These are phyloP conservation scores for Pichia phayaonensis DNA, from an alignment of 805 yeast genomes.

Conservation along the genomic window DNA sequence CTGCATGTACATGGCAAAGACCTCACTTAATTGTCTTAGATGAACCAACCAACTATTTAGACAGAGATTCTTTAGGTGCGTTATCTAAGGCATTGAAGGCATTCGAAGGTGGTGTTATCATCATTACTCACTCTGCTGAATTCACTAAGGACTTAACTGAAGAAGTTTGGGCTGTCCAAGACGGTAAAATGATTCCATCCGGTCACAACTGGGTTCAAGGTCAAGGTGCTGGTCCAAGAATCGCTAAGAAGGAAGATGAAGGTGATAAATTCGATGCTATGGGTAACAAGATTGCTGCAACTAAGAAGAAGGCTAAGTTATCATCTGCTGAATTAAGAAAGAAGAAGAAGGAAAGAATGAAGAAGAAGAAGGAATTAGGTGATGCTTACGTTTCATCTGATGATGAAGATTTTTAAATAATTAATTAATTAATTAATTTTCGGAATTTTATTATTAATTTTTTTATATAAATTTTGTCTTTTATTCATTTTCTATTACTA, in stretches of 20 bases:
- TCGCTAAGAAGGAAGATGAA: slow-evolving; percentile 89
- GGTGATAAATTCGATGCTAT: slow-evolving; percentile 99
- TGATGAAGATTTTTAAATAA: slow-evolving; percentile 71
- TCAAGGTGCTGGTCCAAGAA: slow-evolving; percentile 99
- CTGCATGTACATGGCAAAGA: slow-evolving; percentile 99
- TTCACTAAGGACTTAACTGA: slow-evolving; percentile 99
- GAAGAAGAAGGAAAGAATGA: slow-evolving; percentile 99
- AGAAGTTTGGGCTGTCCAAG: slow-evolving; percentile 99
- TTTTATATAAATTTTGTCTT: background rate
- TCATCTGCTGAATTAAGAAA: slow-evolving; percentile 99
- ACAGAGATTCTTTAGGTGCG: slow-evolving; percentile 99
- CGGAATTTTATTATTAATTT: background rate
- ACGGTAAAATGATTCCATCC: slow-evolving; percentile 99
- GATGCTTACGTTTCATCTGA: slow-evolving; percentile 94
- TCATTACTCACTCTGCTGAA: slow-evolving; percentile 99
- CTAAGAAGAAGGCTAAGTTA: slow-evolving; percentile 94
- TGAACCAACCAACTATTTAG: slow-evolving; percentile 99
- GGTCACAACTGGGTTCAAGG: slow-evolving; percentile 99
- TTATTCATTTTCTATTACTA: background rate
- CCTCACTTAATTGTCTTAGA: slow-evolving; percentile 99
- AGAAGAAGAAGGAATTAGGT: slow-evolving; percentile 99
- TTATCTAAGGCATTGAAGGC: slow-evolving; percentile 97
- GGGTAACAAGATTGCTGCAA: slow-evolving; percentile 99
- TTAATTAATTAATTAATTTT: background rate
- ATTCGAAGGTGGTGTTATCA: slow-evolving; percentile 99